These are phyloP conservation scores for Sophora flavescens DNA, from an alignment of 306 rosid genomes.

Conservation along the genomic window DNA sequence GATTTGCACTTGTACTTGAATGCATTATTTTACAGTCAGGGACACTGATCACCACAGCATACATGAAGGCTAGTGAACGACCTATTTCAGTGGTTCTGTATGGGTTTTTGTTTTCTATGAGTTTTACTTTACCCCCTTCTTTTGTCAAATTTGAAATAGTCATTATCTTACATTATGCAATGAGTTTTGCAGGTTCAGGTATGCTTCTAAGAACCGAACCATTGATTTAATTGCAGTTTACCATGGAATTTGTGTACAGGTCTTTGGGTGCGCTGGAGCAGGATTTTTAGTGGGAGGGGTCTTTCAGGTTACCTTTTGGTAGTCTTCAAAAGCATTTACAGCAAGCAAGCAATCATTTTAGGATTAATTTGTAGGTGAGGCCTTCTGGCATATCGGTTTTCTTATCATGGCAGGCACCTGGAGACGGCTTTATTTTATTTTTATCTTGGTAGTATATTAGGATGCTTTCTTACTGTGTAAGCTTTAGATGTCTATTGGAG, in stretches of 20 bases:
- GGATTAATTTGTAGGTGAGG: conserved; percentile 29
- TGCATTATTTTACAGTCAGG: conserved; percentile 53
- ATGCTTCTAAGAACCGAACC: conserved; percentile 51
- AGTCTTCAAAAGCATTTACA: conserved; percentile 21
- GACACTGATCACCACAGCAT: conserved; percentile 44
- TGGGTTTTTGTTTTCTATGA: conserved; percentile 45
- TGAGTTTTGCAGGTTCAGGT: conserved; percentile 78
- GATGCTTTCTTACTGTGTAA: background rate
- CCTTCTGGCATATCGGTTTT: background rate
- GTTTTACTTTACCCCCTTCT: conserved; percentile 4
- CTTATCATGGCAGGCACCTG: background rate
- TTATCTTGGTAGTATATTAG: background rate
- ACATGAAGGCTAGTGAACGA: conserved; percentile 54
- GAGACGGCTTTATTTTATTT: background rate
- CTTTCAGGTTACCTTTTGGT: conserved; percentile 37
- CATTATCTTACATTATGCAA: conserved; percentile 52
- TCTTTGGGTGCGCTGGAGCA: conserved; percentile 35
- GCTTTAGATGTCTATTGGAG: background rate
- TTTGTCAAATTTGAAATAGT: conserved; percentile 17
- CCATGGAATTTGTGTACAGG: conserved; percentile 71
- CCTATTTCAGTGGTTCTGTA: conserved; percentile 51
- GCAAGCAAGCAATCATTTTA: background rate
- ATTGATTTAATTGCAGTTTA: conserved; percentile 58
- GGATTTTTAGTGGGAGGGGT: conserved; percentile 38
- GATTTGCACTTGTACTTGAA: conserved; percentile 37